Percentiles rank a stretch among this genome's conserved stretches.
These are phyloP conservation scores for Talaromyces sp. DNA, from an alignment of 2,329 filamentous ascomycete species.

Conservation along the genomic window DNA sequence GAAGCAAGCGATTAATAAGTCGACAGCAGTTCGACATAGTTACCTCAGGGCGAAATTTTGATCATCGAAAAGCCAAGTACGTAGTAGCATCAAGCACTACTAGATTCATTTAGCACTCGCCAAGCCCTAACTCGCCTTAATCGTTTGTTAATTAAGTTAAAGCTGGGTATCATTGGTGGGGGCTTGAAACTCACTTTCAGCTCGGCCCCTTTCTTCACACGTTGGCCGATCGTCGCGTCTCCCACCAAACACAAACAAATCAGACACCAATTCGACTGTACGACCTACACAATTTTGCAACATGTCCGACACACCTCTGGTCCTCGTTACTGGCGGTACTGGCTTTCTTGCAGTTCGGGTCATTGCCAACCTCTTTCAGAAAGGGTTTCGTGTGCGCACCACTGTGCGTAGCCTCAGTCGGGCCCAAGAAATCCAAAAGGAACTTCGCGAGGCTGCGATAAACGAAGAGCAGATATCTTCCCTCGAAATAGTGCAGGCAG, in stretches of 20 bases:
- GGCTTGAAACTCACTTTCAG: too few relatives aligned
- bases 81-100: too few relatives aligned
- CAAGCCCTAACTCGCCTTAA: too few relatives aligned
- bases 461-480: constrained; percentile 6
- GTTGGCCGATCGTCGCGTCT: too few relatives aligned
- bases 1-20: too few relatives aligned
- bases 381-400: constrained; percentile 10
- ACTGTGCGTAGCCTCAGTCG: constrained; percentile 9
- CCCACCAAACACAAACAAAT: background rate
- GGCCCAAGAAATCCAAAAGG: background rate
- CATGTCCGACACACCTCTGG: constrained; percentile 9
- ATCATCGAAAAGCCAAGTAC: too few relatives aligned
- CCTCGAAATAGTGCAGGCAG: constrained; percentile 2
- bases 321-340: constrained; percentile 15
- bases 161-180: too few relatives aligned
- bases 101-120: too few relatives aligned
- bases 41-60: too few relatives aligned
- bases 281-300: background rate
- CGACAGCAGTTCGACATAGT: too few relatives aligned
- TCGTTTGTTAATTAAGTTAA: too few relatives aligned
- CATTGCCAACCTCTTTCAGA: constrained; percentile 1
- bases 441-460: constrained; percentile 5
- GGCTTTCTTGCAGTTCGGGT: constrained; percentile 11
- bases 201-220: too few relatives aligned
- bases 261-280: background rate